Conservation (phyloP, 495 filamentous ascomycete genomes). For the Thermothielavioides terrestris region DNA sequence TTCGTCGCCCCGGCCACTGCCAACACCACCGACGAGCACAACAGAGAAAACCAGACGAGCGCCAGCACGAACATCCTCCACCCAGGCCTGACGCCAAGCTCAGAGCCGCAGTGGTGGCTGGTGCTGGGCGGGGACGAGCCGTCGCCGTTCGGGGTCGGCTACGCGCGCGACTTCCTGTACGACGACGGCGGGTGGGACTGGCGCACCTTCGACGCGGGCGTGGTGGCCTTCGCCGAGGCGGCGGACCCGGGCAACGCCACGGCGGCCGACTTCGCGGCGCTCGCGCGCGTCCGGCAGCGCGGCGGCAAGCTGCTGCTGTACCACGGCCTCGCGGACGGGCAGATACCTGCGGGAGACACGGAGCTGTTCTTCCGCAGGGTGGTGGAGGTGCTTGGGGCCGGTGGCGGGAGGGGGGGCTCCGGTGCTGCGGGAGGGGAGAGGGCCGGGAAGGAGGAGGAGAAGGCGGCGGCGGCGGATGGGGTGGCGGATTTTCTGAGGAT, state of each 20-base stretch:
- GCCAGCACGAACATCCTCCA: constrained; percentile 48
- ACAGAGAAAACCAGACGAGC: no score
- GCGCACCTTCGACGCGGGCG: constrained; percentile 26
- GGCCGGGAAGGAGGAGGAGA: no score
- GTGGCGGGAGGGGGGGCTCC: constrained; percentile 20
- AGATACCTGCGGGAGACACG: constrained; percentile 38
- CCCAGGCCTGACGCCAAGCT: constrained; percentile 37
- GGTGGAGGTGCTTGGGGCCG: constrained; percentile 16
- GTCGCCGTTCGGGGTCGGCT: constrained; percentile 28
- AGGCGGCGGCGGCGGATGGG: not conserved
- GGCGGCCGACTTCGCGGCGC: constrained; percentile 23
- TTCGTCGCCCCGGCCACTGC: constrained; percentile 37
- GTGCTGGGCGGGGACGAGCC: constrained; percentile 19
- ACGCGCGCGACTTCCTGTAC: constrained; percentile 35
- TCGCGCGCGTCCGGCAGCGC: constrained; percentile 36
- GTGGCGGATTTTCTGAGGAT: constrained; percentile 28
- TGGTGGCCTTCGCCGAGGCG: constrained; percentile 17
- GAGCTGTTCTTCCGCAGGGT: constrained; percentile 40
- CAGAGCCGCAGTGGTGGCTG: constrained; percentile 22
- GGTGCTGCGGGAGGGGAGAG: no score
- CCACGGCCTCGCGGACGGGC: constrained; percentile 45
- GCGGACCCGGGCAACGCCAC: constrained; percentile 34
- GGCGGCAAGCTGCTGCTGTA: constrained; percentile 52
- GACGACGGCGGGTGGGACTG: constrained; percentile 35
- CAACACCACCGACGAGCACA: no score